Base-by-base conservation (phyloP, 208 protist genomes). In the Crithidia fasciculata region DNA sequence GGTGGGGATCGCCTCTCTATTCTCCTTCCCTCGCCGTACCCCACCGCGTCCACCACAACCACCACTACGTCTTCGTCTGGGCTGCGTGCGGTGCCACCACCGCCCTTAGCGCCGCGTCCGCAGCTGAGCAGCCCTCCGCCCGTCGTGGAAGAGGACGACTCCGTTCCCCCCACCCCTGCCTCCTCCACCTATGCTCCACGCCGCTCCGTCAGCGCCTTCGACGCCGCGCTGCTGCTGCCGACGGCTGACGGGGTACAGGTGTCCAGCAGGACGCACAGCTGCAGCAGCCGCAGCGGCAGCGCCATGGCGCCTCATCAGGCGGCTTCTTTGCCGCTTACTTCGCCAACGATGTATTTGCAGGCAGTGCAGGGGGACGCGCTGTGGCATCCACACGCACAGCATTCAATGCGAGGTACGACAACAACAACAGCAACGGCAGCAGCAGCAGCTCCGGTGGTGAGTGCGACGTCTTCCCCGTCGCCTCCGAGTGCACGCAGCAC, bases 191-290 rank as follows among this genome's bases (percentile, higher is more conserved):
- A 59, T 52, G 52, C 64, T 10, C 43, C 62, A 10, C 64, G 64
- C 15, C 64, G 64, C 52, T 69, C 64, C 50, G 64, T 59, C 64
- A 69, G 64, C 50, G 64, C 52, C 50, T 59, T 59, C 13, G 52
- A 59, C 40, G 37, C 8, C 12, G 13, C 37, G 5, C 9, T 8
- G 7, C 4, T 50, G 52, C 19, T 50, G 52, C 19, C 15, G 8
- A 18, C 40, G 64, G 10, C 15, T n/a, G 52, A 45, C 49, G 15
- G 45, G 8, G 9, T 36, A 6, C 39, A 39, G 12, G 49, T 44
- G n/a, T 39, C 43, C n/a, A 69, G 64, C 40, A 49, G 64, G 40
- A 40, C 50, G n/a, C 64, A 69, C 64, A 57, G 64, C 39, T 69
- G 49, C 64, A 69, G n/a, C 39, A 69, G 64, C 40, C 36, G 64